Percentiles rank a stretch among this genome's conserved stretches.
These are phyloP conservation scores for Aspergillus fumigatiaffinis DNA, from an alignment of 2,329 filamentous ascomycete species.

Conservation along the genomic window DNA sequence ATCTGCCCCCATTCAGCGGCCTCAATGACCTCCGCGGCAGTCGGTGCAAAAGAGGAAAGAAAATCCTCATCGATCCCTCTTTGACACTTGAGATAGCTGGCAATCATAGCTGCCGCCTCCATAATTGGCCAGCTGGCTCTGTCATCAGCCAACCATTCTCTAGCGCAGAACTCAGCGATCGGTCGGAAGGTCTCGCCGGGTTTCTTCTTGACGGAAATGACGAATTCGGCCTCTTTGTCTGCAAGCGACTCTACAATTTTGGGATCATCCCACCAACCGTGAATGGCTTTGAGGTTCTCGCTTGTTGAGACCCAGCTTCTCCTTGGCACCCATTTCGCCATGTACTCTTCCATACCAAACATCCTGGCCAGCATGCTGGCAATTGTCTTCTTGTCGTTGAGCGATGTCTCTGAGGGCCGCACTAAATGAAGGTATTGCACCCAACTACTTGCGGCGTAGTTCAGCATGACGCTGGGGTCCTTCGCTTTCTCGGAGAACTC, in stretches of 20 bases:
- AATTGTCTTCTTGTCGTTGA: neutral
- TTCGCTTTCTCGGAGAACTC: conserved; percentile 1
- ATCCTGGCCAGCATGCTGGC: neutral
- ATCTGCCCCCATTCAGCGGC: conserved; percentile 2
- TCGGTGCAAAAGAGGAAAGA: neutral
- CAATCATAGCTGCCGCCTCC: neutral
- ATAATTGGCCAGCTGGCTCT: too few species aligned
- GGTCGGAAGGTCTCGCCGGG: neutral
- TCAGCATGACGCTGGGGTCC: neutral
- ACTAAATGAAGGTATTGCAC: neutral
- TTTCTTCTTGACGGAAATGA: neutral
- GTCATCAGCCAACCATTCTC: neutral
- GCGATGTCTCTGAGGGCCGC: neutral
- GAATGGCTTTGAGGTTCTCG: neutral
- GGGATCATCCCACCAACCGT: conserved; percentile 2
- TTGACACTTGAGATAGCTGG: neutral
- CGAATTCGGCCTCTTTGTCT: neutral
- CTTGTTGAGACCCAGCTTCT: neutral
- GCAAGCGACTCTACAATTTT: neutral
- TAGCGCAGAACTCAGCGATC: neutral
- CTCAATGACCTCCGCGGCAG: conserved; percentile 1
- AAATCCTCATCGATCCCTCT: neutral
- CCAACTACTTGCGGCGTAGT: neutral
- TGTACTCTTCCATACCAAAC: neutral
- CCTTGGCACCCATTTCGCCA: neutral